Evolutionary conservation across 164 flowering plant species (phyloP).

Genomic region (Malania oleifera): DNA sequence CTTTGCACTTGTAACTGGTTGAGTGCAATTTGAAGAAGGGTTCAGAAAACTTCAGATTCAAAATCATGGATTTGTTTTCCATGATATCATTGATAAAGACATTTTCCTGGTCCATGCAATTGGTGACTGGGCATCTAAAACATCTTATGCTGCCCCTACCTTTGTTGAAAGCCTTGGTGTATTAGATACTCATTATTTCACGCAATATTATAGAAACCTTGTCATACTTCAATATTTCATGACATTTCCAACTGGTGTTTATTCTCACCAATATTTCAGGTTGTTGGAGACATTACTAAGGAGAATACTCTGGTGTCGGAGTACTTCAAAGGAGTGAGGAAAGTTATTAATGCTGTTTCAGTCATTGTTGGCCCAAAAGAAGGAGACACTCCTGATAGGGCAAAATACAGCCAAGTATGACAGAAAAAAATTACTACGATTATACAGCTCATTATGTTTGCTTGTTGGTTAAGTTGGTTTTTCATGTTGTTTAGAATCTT

Average conservation of each 20-base stretch:
- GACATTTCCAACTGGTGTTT: background rate
- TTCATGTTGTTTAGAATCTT: background rate
- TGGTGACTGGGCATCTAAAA: too few species aligned
- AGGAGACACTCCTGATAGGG: conserved; percentile 96
- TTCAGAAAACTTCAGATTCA: too few species aligned
- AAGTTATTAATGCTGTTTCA: conserved; percentile 83
- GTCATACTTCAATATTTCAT: background rate
- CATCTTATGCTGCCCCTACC: too few species aligned
- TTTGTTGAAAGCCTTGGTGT: too few species aligned
- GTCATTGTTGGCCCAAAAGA: conserved; percentile 98
- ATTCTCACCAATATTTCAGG: conserved; percentile 24
- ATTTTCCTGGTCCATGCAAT: too few species aligned
- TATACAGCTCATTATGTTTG: background rate
- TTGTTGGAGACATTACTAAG: conserved; percentile 88
- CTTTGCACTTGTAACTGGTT: too few species aligned
- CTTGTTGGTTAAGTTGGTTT: background rate
- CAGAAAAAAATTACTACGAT: conserved; percentile 1
- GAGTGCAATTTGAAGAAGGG: too few species aligned
- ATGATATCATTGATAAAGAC: too few species aligned
- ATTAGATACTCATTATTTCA: too few species aligned
- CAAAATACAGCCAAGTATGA: conserved; percentile 90
- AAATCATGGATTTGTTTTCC: too few species aligned
- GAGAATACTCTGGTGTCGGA: conserved; percentile 66
- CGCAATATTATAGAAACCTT: too few species aligned
- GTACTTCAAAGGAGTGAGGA: conserved; percentile 82